Evolutionary conservation across 2,329 filamentous ascomycete genomes (phyloP).

Genomic region (Fusarium sp.): DNA sequence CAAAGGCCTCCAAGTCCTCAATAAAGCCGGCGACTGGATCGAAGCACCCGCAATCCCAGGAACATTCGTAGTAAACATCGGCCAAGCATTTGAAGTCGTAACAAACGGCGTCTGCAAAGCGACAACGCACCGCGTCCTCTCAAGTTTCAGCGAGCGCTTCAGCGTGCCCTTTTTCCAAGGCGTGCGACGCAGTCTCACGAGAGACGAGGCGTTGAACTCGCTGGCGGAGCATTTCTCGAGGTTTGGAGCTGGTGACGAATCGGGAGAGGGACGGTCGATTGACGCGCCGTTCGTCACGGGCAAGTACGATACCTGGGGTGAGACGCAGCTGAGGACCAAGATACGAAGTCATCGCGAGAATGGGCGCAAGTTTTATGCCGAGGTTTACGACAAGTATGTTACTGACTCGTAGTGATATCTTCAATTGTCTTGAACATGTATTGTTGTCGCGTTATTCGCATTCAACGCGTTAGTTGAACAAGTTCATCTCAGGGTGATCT

Average conservation of each 20-base stretch:
- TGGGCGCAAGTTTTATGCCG: slow-evolving; percentile 58
- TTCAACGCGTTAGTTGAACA: background rate
- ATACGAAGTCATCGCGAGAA: slow-evolving; percentile 63
- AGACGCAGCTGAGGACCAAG: slow-evolving; percentile 66
- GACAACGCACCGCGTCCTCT: slow-evolving; percentile 60
- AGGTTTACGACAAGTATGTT: slow-evolving; percentile 62
- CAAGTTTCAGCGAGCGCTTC: slow-evolving; percentile 50
- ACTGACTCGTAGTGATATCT: slow-evolving; percentile 46
- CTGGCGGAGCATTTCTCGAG: slow-evolving; percentile 54
- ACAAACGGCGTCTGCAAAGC: slow-evolving; percentile 66
- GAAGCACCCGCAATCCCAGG: slow-evolving; percentile 59
- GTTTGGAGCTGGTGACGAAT: slow-evolving; percentile 43
- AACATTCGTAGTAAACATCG: slow-evolving; percentile 69
- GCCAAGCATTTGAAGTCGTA: slow-evolving; percentile 68
- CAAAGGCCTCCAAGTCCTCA: slow-evolving; percentile 63
- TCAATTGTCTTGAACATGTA: background rate
- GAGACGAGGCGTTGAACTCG: slow-evolving; percentile 54
- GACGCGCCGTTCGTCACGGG: slow-evolving; percentile 63
- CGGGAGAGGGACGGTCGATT: slow-evolving; percentile 52
- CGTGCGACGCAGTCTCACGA: slow-evolving; percentile 59
- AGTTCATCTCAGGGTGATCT: background rate
- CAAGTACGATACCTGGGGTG: slow-evolving; percentile 66
- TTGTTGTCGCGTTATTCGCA: background rate
- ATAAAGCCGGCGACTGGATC: slow-evolving; percentile 61
- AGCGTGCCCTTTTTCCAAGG: slow-evolving; percentile 64